A percentile compares a stretch with the other conserved stretches of the same genome.
Conservation (phyloP, 176 grass and related monocot genomes). For the Triticum dicoccoides region DNA sequence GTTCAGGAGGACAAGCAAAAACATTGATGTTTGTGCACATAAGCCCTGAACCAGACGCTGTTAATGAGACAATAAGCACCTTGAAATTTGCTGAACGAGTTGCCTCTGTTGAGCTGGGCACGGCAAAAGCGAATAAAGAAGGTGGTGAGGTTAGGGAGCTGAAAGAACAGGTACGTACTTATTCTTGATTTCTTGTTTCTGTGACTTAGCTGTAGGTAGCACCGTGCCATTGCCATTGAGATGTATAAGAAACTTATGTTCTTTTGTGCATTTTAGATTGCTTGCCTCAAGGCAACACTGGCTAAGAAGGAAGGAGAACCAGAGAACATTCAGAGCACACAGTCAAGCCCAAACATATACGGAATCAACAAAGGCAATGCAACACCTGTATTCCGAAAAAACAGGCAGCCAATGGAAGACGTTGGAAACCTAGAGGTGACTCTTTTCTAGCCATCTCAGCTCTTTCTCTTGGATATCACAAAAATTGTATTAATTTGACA, state of each 20-base stretch:
- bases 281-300: conserved; percentile 70
- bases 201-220: background rate
- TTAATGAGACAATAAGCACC: conserved; percentile 74
- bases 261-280: conserved; percentile 45
- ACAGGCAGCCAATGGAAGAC: conserved; percentile 90
- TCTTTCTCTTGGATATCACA: background rate
- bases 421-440: conserved; percentile 82
- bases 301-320: conserved; percentile 54
- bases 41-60: conserved; percentile 61
- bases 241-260: conserved; percentile 13
- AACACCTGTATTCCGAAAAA: conserved; percentile 37
- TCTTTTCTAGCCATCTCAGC: background rate
- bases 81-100: conserved; percentile 92
- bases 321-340: conserved; percentile 43
- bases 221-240: background rate
- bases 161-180: conserved; percentile 67
- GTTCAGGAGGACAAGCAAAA: conserved; percentile 94
- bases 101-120: conserved; percentile 77
- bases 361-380: conserved; percentile 41
- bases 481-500: background rate
- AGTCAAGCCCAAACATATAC: conserved; percentile 55
- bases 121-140: conserved; percentile 73
- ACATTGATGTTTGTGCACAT: conserved; percentile 97
- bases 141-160: conserved; percentile 64
- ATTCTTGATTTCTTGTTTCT: background rate